Conservation (phyloP, 257 asterid genomes). For the Solanum ossicruentum region DNA sequence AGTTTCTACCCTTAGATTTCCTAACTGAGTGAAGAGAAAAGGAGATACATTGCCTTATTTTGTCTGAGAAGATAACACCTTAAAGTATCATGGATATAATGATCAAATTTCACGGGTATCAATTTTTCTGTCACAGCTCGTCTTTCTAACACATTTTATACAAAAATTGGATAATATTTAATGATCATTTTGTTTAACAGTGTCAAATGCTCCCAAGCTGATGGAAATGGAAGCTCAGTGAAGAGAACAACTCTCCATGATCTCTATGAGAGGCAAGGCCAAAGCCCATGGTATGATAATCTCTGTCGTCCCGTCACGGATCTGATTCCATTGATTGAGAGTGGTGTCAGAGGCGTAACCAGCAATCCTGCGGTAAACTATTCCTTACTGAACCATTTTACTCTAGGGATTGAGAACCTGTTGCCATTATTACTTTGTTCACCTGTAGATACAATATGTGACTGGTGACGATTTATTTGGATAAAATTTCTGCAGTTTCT, state of each 20-base stretch:
- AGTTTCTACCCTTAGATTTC: neutral
- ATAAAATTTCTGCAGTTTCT: neutral
- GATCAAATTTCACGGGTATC: neutral
- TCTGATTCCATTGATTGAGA: constrained; percentile 81
- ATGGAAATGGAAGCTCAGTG: constrained; percentile 62
- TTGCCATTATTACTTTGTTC: neutral
- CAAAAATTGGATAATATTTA: neutral
- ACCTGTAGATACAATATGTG: neutral
- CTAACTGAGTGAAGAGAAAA: neutral
- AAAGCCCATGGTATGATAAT: constrained; percentile 98
- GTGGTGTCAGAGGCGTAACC: constrained; percentile 95
- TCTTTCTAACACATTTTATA: neutral
- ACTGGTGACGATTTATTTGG: neutral
- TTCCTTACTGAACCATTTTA: neutral
- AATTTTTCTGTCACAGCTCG: neutral
- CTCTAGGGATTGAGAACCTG: neutral
- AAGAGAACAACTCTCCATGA: constrained; percentile 86
- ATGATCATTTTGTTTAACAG: constrained; percentile 19
- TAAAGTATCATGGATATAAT: neutral
- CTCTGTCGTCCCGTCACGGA: constrained; percentile 96
- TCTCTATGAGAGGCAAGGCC: constrained; percentile 92
- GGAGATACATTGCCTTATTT: neutral
- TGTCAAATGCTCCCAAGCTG: constrained; percentile 62
- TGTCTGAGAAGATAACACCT: neutral
- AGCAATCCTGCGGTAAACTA: constrained; percentile 93